Evolutionary conservation across 352 stramenopile genomes (phyloP).

Genomic region (Globisporangium acanthophoron): DNA sequence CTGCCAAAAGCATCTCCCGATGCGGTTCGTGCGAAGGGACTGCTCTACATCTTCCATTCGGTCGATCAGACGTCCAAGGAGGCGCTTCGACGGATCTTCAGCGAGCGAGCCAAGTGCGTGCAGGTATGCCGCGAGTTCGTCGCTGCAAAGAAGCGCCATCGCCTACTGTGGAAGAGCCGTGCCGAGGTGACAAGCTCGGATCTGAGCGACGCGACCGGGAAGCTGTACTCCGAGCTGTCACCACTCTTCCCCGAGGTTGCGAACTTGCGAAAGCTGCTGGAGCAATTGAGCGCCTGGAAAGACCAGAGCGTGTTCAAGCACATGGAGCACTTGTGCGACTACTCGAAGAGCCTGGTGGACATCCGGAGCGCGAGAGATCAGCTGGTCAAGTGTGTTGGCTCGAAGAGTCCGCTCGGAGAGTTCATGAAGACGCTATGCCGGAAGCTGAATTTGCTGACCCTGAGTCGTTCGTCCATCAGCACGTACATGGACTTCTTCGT

Average conservation of each 20-base stretch:
- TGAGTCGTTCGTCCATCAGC: constrained; percentile 40
- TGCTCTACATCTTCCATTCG: constrained; percentile 68
- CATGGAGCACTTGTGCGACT: constrained; percentile 51
- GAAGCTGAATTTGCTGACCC: constrained; percentile 64
- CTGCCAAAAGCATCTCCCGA: constrained; percentile 65
- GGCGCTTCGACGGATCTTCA: constrained; percentile 62
- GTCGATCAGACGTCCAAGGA: constrained; percentile 65
- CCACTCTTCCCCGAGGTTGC: constrained; percentile 60
- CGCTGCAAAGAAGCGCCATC: constrained; percentile 35
- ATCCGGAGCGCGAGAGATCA: constrained; percentile 51
- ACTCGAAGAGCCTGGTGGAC: constrained; percentile 39
- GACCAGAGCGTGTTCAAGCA: constrained; percentile 79
- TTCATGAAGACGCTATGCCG: constrained; percentile 83
- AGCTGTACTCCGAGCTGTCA: constrained; percentile 30
- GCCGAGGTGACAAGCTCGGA: constrained; percentile 1
- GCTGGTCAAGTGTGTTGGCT: constrained; percentile 71
- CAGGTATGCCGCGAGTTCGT: constrained; percentile 32
- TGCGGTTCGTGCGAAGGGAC: constrained; percentile 41
- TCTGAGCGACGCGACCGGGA: constrained; percentile 24
- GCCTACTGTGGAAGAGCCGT: constrained; percentile 16
- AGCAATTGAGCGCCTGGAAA: constrained; percentile 65
- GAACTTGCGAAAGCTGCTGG: constrained; percentile 47
- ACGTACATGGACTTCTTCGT: constrained; percentile 40
- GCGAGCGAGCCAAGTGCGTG: constrained; percentile 53
- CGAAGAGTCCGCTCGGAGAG: constrained; percentile 68